Conservation (phyloP, 2,329 filamentous ascomycete species). For the Akanthomyces lecanii region DNA sequence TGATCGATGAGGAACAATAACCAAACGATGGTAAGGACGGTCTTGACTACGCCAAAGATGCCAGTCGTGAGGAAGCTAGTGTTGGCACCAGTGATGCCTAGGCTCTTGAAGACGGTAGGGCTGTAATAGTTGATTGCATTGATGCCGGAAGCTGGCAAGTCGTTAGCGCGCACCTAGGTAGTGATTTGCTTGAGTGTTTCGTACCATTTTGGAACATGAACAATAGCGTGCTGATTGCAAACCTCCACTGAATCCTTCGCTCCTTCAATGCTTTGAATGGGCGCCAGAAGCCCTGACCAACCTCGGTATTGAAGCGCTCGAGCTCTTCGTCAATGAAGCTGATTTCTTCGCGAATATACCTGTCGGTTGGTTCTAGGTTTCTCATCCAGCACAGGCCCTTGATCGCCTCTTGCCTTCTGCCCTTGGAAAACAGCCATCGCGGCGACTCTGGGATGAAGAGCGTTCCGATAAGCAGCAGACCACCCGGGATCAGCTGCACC, state of each 20-base stretch:
- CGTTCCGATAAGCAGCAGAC: slow-evolving; percentile 56
- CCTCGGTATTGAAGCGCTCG: slow-evolving; percentile 56
- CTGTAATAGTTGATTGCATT: slow-evolving; percentile 76
- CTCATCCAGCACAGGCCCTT: slow-evolving; percentile 61
- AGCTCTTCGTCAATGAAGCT: slow-evolving; percentile 65
- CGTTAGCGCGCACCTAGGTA: slow-evolving; percentile 1
- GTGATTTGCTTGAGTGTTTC: slow-evolving; percentile 4
- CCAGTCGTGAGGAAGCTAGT: slow-evolving; percentile 59
- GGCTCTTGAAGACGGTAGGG: slow-evolving; percentile 39
- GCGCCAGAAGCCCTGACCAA: slow-evolving; percentile 72
- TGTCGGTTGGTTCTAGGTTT: slow-evolving; percentile 49
- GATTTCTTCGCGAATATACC: slow-evolving; percentile 71
- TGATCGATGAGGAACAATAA: slow-evolving; percentile 65
- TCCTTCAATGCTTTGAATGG: slow-evolving; percentile 58
- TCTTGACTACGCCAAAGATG: slow-evolving; percentile 75
- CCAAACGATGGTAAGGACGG: slow-evolving; percentile 63
- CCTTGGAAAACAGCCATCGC: slow-evolving; percentile 64
- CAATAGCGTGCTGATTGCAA: slow-evolving; percentile 68
- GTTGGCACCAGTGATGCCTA: slow-evolving; percentile 43
- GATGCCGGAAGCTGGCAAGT: slow-evolving; percentile 50
- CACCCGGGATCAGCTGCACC: slow-evolving; percentile 64
- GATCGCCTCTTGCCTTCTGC: slow-evolving; percentile 55
- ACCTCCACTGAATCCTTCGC: slow-evolving; percentile 61
- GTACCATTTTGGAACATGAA: slow-evolving; percentile 75
- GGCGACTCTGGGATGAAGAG: slow-evolving; percentile 62